Conservation (phyloP, 2,329 filamentous ascomycete genomes). For the Anthostomella pinea region DNA sequence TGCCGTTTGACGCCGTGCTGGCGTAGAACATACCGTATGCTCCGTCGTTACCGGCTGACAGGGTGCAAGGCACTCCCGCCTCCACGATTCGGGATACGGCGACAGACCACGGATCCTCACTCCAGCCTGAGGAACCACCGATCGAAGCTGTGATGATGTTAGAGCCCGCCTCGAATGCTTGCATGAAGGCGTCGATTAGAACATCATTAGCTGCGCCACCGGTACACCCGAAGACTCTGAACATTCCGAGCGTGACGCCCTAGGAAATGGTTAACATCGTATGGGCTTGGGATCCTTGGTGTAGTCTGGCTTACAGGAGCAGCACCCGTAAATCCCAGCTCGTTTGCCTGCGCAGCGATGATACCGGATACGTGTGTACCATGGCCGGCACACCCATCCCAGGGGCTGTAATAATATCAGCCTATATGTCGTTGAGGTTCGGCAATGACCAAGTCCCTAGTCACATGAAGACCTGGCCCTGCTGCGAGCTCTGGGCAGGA, state of each 20-base stretch:
- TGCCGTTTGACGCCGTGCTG: conserved; percentile 46
- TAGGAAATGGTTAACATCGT: background rate
- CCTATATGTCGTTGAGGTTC: too few species aligned
- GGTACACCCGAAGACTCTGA: conserved; percentile 55
- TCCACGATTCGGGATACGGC: conserved; percentile 52
- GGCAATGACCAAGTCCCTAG: too few species aligned
- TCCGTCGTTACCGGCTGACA: conserved; percentile 53
- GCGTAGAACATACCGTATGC: conserved; percentile 47
- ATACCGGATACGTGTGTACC: conserved; percentile 61
- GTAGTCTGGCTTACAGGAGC: conserved; percentile 41
- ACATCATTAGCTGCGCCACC: conserved; percentile 53
- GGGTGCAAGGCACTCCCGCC: conserved; percentile 49
- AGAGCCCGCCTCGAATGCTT: conserved; percentile 58
- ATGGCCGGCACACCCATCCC: conserved; percentile 55
- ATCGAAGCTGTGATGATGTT: conserved; percentile 57
- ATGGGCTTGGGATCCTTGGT: too few species aligned
- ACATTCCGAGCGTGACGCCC: conserved; percentile 52
- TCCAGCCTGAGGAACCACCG: conserved; percentile 50
- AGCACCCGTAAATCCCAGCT: conserved; percentile 54
- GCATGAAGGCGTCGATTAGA: conserved; percentile 57
- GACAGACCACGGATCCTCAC: conserved; percentile 48
- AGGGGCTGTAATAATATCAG: too few species aligned
- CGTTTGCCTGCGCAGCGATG: conserved; percentile 55
- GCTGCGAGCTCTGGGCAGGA: too few species aligned
- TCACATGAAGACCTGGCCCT: too few species aligned